phyloP scores from a whole-genome alignment of 2,329 filamentous ascomycete species.

The Trichoderma hamatum region DNA sequence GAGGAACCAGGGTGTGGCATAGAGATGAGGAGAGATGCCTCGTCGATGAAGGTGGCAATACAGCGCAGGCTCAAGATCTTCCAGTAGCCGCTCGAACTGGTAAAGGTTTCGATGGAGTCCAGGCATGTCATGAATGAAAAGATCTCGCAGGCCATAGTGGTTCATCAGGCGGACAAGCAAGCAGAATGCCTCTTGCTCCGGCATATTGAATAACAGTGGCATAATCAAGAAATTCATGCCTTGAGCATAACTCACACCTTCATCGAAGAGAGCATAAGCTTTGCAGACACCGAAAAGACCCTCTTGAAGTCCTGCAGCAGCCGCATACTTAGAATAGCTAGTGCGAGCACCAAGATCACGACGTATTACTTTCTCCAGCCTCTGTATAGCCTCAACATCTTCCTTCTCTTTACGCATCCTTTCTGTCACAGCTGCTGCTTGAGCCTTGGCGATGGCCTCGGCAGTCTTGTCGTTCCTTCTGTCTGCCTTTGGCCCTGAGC shows the following conservation, averaged over 20 bases:
- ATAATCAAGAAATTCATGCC: conserved; percentile 99
- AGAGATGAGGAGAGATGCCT: conserved; percentile 86
- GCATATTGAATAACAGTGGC: conserved; percentile 97
- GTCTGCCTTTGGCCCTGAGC: conserved; percentile 56
- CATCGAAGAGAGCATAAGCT: conserved; percentile 93
- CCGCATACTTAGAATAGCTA: conserved; percentile 94
- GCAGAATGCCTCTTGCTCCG: conserved; percentile 95
- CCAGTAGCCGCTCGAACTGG: conserved; percentile 90
- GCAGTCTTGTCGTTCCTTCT: conserved; percentile 49
- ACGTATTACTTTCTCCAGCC: conserved; percentile 88
- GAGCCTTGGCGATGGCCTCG: conserved; percentile 67
- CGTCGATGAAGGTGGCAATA: conserved; percentile 92
- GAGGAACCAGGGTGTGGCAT: conserved; percentile 98
- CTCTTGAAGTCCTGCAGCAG: conserved; percentile 88
- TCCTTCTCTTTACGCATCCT: conserved; percentile 79
- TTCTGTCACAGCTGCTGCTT: conserved; percentile 65
- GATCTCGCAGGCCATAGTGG: conserved; percentile 87
- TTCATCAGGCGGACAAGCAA: conserved; percentile 94
- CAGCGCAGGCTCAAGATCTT: conserved; percentile 90
- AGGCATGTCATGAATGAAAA: conserved; percentile 96
- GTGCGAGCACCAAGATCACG: conserved; percentile 90
- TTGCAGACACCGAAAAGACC: conserved; percentile 95
- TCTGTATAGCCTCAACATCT: conserved; percentile 71
- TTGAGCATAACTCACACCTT: conserved; percentile 93
- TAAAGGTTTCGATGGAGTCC: conserved; percentile 91